Evolutionary conservation across 2,329 filamentous ascomycete species (phyloP).

Genomic region (Penicillium verrucosum): DNA sequence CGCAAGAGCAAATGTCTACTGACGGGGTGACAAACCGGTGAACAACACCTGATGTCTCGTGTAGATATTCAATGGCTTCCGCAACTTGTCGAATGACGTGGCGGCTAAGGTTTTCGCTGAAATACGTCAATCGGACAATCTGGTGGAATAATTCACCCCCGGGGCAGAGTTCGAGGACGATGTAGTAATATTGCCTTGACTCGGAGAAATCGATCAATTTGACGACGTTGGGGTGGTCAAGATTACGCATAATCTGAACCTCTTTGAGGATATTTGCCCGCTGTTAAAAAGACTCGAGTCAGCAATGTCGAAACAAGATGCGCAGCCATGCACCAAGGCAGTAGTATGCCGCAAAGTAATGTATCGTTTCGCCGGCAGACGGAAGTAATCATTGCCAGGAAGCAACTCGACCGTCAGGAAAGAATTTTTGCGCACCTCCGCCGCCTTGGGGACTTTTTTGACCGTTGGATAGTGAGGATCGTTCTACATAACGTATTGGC

Average conservation of each 20-base stretch:
- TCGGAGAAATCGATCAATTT: slow-evolving; percentile 92
- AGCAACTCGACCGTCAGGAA: slow-evolving; percentile 26
- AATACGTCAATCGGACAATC: slow-evolving; percentile 96
- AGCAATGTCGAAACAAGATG: slow-evolving; percentile 17
- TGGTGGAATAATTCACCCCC: slow-evolving; percentile 98
- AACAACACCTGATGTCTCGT: slow-evolving; percentile 92
- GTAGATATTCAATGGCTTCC: slow-evolving; percentile 87
- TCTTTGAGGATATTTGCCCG: slow-evolving; percentile 97
- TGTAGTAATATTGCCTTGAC: slow-evolving; percentile 94
- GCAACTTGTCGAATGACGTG: slow-evolving; percentile 95
- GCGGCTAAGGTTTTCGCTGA: slow-evolving; percentile 89
- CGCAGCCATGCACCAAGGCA: slow-evolving; percentile 18
- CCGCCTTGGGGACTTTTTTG: slow-evolving; percentile 89
- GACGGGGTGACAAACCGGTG: slow-evolving; percentile 68
- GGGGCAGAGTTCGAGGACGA: slow-evolving; percentile 89
- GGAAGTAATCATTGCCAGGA: slow-evolving; percentile 5
- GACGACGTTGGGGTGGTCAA: slow-evolving; percentile 95
- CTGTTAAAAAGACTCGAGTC: slow-evolving; percentile 50
- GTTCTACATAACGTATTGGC: slow-evolving; percentile 66
- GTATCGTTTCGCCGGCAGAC: background rate
- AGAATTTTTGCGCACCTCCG: slow-evolving; percentile 74
- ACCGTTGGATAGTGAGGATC: slow-evolving; percentile 92
- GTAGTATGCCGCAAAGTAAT: background rate
- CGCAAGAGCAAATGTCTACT: background rate
- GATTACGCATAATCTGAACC: slow-evolving; percentile 95